Percentiles rank a stretch among this genome's conserved stretches.
These are phyloP conservation scores for Mycena latifolia DNA, from an alignment of 768 basidiomycete genomes.

Conservation along the genomic window DNA sequence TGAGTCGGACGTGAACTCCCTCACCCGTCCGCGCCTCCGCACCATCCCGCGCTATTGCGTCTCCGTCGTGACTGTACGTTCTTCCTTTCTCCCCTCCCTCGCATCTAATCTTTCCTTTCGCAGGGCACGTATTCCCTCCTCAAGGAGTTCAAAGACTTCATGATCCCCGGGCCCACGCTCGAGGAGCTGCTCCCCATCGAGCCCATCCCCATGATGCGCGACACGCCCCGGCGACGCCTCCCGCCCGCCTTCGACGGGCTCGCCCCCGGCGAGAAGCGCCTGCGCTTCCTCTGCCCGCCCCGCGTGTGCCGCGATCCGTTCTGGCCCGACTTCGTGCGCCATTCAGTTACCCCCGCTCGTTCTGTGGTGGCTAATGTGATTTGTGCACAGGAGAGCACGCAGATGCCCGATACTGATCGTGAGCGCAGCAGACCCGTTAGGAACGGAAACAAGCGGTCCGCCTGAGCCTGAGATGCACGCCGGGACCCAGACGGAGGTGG, in stretches of 20 bases:
- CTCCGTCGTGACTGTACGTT: neutral
- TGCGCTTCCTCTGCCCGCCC: slow-evolving; percentile 2
- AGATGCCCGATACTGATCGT: too few species aligned
- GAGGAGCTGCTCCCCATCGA: neutral
- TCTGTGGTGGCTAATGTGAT: too few species aligned
- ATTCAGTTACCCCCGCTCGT: neutral
- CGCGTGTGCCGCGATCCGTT: neutral
- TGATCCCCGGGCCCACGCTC: neutral
- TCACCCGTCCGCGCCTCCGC: neutral
- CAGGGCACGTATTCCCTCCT: neutral
- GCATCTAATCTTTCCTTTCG: neutral
- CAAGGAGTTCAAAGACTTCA: neutral
- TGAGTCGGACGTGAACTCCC: neutral
- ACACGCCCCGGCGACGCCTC: neutral
- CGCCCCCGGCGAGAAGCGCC: slow-evolving; percentile 11
- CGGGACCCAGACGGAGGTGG: too few species aligned
- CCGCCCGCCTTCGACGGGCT: neutral
- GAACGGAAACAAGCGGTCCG: too few species aligned
- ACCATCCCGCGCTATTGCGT: slow-evolving; percentile 7
- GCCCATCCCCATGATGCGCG: slow-evolving; percentile 14
- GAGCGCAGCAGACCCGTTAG: too few species aligned
- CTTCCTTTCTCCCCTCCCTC: neutral
- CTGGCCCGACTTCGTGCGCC: neutral
- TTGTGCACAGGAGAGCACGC: too few species aligned
- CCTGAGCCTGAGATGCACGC: too few species aligned